Evolutionary conservation across 805 yeast species (phyloP).

Genomic region (Starmerella sirachaensis): DNA sequence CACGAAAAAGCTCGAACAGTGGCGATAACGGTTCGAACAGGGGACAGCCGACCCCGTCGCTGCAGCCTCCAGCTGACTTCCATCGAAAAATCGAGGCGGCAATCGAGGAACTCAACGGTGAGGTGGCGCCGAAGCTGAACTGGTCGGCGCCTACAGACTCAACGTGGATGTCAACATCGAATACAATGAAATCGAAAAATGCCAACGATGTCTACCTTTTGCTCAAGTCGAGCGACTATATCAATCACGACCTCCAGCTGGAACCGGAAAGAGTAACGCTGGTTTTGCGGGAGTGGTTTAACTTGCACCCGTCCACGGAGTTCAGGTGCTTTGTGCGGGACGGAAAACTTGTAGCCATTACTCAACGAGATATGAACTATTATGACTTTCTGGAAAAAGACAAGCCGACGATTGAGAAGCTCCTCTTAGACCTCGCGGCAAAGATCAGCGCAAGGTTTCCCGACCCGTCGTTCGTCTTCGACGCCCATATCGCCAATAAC

Average conservation of each 20-base stretch:
- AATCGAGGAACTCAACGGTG: conserved; percentile 39
- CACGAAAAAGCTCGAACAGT: conserved; percentile 38
- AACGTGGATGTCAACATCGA: conserved; percentile 75
- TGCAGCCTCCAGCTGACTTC: conserved; percentile 33
- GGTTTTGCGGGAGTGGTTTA: conserved; percentile 71
- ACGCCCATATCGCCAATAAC: conserved; percentile 72
- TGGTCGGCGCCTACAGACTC: conserved; percentile 98
- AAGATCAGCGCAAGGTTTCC: conserved; percentile 35
- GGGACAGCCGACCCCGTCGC: conserved; percentile 18
- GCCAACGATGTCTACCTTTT: conserved; percentile 69
- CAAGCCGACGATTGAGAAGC: conserved; percentile 35
- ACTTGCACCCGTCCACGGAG: conserved; percentile 79
- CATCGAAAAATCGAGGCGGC: conserved; percentile 40
- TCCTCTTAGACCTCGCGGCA: conserved; percentile 43
- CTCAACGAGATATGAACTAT: conserved; percentile 78
- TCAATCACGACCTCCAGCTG: conserved; percentile 69
- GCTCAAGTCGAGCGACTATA: conserved; percentile 76
- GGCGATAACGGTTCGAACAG: conserved; percentile 23
- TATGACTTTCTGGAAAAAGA: conserved; percentile 56
- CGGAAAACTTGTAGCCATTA: conserved; percentile 51
- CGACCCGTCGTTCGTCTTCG: conserved; percentile 53
- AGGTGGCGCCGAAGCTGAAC: conserved; percentile 78
- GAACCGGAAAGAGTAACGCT: conserved; percentile 35
- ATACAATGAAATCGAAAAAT: conserved; percentile 57
- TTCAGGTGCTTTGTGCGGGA: conserved; percentile 74